Conservation (phyloP, 768 basidiomycete species). For the Tephrocybe sp. region DNA sequence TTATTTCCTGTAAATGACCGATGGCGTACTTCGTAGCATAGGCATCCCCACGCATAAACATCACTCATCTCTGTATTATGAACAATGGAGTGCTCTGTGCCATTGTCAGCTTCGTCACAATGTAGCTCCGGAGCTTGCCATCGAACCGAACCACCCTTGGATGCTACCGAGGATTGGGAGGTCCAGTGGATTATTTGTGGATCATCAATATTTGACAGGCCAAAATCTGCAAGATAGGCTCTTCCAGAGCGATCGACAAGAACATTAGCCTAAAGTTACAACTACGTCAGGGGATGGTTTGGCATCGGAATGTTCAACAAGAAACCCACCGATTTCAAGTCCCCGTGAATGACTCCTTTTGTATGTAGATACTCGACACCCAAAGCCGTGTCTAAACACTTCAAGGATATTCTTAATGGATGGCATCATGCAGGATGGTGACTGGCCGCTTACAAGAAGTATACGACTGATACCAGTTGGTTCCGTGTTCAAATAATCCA, state of each 20-base stretch:
- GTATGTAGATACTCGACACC: conserved; percentile 25
- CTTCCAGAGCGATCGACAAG: conserved; percentile 19
- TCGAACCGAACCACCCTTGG: conserved; percentile 15
- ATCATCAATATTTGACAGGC: conserved; percentile 18
- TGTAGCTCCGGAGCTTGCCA: conserved; percentile 26
- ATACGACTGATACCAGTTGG: conserved; percentile 15
- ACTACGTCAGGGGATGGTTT: neutral
- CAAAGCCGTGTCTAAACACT: conserved; percentile 17
- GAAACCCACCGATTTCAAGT: conserved; percentile 24
- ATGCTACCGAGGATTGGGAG: conserved; percentile 6
- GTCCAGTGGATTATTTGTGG: conserved; percentile 13
- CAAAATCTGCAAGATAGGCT: conserved; percentile 25
- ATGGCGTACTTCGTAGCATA: conserved; percentile 23
- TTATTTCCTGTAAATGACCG: neutral
- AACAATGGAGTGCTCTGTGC: neutral
- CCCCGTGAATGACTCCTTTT: conserved; percentile 24
- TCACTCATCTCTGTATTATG: no score
- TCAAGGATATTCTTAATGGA: neutral
- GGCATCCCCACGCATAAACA: conserved; percentile 25
- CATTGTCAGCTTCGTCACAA: neutral
- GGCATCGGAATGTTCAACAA: neutral
- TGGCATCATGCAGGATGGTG: neutral
- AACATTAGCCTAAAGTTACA: conserved; percentile 21
- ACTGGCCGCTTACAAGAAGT: neutral
- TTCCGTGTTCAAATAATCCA: conserved; percentile 17